Evolutionary conservation across 108 stramenopile species (phyloP).

Genomic region (Stephanodiscus triporus): DNA sequence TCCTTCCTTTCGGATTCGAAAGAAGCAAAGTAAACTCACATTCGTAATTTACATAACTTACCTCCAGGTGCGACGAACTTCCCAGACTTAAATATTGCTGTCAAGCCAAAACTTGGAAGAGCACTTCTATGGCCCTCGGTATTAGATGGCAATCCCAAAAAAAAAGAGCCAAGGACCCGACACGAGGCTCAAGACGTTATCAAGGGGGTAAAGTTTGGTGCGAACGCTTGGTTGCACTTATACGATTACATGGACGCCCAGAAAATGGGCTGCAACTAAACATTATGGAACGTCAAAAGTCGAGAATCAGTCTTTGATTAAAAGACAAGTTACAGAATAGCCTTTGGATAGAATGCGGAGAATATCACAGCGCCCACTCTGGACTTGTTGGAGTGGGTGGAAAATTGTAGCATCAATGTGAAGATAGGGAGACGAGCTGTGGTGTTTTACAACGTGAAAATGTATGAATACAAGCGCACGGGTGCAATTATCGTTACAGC

Average conservation of each 20-base stretch:
- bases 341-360: too few species aligned
- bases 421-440: too few species aligned
- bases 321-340: too few species aligned
- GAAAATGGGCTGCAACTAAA: conserved; percentile 30
- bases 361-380: too few species aligned
- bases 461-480: too few species aligned
- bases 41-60: neutral
- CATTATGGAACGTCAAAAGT: too few species aligned
- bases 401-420: too few species aligned
- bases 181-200: conserved; percentile 66
- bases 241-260: conserved; percentile 36
- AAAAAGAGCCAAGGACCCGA: conserved; percentile 51
- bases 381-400: too few species aligned
- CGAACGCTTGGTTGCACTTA: conserved; percentile 69
- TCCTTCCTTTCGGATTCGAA: neutral
- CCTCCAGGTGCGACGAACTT: conserved; percentile 38
- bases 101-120: conserved; percentile 47
- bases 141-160: conserved; percentile 48
- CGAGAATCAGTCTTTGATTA: too few species aligned
- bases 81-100: conserved; percentile 26
- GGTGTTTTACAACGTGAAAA: too few species aligned
- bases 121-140: conserved; percentile 68
- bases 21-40: conserved; percentile 8
- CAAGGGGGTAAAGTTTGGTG: conserved; percentile 63
- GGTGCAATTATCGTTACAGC: too few species aligned